Conservation (phyloP, 2,329 filamentous ascomycete species). For the Colletotrichum brevisporum region DNA sequence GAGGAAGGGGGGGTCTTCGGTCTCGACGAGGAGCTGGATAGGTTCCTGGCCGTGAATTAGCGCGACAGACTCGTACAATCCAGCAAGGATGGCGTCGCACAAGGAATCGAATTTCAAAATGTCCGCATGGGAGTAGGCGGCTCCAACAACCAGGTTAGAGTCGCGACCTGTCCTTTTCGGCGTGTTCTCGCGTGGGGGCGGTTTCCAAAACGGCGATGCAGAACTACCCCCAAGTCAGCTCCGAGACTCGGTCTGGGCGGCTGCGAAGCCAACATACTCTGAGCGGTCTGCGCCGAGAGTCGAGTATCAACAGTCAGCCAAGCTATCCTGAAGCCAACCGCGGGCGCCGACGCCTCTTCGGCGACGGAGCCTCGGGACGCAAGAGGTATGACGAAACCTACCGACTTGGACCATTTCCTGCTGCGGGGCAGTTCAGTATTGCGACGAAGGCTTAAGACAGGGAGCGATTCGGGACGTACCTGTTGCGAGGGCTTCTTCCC, state of each 20-base stretch:
- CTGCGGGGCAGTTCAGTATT: conserved; percentile 52
- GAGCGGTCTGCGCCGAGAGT: conserved; percentile 66
- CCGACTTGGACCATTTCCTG: conserved; percentile 99
- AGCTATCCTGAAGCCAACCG: conserved; percentile 5
- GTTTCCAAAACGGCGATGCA: conserved; percentile 89
- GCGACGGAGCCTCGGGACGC: conserved; percentile 22
- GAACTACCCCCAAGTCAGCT: conserved; percentile 68
- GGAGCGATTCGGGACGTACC: conserved; percentile 63
- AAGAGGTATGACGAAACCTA: conserved; percentile 62
- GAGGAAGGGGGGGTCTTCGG: conserved; percentile 83
- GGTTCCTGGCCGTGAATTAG: conserved; percentile 61
- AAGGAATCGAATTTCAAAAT: conserved; percentile 88
- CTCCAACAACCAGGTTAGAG: conserved; percentile 85
- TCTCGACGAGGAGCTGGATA: conserved; percentile 73
- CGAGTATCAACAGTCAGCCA: conserved; percentile 43
- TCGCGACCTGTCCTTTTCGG: conserved; percentile 71
- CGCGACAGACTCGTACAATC: background rate
- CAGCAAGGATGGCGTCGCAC: conserved; percentile 63
- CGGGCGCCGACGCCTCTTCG: conserved; percentile 21
- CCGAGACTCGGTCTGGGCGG: conserved; percentile 49
- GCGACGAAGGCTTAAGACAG: conserved; percentile 24
- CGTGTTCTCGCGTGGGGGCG: conserved; percentile 67
- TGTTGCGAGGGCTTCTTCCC: conserved; percentile 80
- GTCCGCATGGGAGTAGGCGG: conserved; percentile 96
- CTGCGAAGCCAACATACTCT: conserved; percentile 64